Conservation (phyloP, 116 monocot genomes). For the Papilionanthe hybrid region DNA sequence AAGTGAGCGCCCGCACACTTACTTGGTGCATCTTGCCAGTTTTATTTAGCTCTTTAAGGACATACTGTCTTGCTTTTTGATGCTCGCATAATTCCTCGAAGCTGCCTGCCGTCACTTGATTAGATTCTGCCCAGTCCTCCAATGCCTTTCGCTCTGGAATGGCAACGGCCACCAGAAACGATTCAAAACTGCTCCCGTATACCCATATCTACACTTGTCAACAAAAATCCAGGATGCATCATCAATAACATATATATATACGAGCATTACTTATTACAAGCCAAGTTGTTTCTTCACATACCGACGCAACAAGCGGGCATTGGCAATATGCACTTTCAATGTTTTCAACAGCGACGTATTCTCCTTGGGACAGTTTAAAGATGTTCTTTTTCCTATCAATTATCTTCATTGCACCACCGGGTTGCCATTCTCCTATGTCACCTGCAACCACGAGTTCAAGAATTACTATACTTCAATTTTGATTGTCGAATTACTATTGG, state of each 20-base stretch:
- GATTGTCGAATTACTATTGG: not conserved
- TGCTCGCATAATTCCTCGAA: conserved; percentile 69
- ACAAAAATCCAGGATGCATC: too few relatives aligned
- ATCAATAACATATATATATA: too few relatives aligned
- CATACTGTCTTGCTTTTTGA: conserved; percentile 47
- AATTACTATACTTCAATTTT: too few relatives aligned
- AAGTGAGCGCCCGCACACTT: not conserved
- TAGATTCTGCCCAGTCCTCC: conserved; percentile 76
- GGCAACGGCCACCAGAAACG: conserved; percentile 75
- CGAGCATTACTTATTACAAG: too few relatives aligned
- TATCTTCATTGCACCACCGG: conserved; percentile 88
- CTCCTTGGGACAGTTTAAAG: conserved; percentile 95
- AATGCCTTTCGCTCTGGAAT: conserved; percentile 73
- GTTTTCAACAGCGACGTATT: conserved; percentile 87
- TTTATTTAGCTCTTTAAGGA: conserved; percentile 71
- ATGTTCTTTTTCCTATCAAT: conserved; percentile 98
- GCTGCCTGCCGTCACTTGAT: conserved; percentile 28
- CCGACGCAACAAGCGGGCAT: conserved; percentile 47
- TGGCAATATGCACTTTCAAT: conserved; percentile 64
- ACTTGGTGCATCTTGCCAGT: conserved; percentile 57
- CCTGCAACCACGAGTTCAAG: conserved; percentile 31
- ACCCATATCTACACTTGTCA: conserved; percentile 51
- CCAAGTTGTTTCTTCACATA: too few relatives aligned
- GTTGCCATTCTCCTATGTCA: conserved; percentile 96
- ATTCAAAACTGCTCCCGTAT: conserved; percentile 92